Percentiles rank a stretch among this genome's conserved stretches.
Conservation (phyloP, 148 eudicot genomes). For the Arbutus unedo region DNA sequence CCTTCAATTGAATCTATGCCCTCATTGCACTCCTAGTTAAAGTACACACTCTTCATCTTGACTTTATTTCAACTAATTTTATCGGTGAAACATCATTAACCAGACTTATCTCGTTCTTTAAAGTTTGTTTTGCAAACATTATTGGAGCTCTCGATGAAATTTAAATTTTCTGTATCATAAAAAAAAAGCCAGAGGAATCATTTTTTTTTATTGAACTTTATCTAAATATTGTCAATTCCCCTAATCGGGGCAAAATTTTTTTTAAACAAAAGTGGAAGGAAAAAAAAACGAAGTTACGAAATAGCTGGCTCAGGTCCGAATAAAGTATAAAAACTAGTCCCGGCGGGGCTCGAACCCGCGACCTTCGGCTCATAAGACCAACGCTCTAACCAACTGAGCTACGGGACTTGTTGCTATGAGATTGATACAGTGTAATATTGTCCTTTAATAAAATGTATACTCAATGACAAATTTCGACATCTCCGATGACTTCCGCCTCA, state of each 20-base stretch:
- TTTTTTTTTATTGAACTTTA: neutral
- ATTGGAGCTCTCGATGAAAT: neutral
- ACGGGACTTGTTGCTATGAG: neutral
- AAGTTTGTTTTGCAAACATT: neutral
- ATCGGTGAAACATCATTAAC: neutral
- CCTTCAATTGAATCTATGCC: neutral
- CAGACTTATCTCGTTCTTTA: too few relatives aligned
- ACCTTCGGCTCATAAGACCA: conserved; percentile 99
- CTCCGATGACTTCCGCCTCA: too few relatives aligned
- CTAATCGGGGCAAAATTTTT: too few relatives aligned
- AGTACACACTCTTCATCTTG: neutral
- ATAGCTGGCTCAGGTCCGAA: neutral
- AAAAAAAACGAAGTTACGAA: too few relatives aligned
- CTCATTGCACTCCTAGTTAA: neutral
- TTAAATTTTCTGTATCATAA: neutral
- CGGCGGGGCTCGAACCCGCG: conserved; percentile 99
- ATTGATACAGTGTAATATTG: too few relatives aligned
- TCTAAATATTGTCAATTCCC: too few relatives aligned
- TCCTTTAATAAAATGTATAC: too few relatives aligned
- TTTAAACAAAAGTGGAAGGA: too few relatives aligned
- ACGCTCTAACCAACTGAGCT: conserved; percentile 89
- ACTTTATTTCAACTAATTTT: neutral
- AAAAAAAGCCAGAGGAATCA: neutral
- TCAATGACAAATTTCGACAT: too few relatives aligned
- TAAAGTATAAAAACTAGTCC: conserved; percentile 30